A percentile compares a stretch with the other conserved stretches of the same genome.
Conservation (phyloP, 192 early-diverging fungal genomes). For the Haplosporangium gracile region DNA sequence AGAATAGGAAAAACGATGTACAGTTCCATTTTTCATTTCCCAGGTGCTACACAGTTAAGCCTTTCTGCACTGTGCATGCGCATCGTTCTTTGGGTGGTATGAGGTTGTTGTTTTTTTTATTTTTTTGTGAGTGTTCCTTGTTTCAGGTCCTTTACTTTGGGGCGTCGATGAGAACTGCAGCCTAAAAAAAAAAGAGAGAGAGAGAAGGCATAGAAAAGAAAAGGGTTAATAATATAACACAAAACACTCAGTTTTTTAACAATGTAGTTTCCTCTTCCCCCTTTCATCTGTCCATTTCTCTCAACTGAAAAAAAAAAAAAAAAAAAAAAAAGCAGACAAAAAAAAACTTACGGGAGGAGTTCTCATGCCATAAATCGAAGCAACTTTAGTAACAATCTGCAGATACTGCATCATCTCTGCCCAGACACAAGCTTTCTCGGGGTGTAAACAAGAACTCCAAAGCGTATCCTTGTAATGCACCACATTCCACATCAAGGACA, state of each 20-base stretch:
- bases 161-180: slow-evolving; percentile 2
- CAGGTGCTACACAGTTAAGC: too few relatives aligned
- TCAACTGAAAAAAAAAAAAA: not conserved
- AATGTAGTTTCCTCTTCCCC: not conserved
- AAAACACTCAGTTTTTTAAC: too few relatives aligned
- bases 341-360: slow-evolving; percentile 35
- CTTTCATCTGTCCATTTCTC: not conserved
- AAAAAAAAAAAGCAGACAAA: not conserved
- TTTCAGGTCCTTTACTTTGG: not conserved
- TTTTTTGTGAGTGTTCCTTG: not conserved
- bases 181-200: not conserved
- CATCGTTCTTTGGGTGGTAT: too few relatives aligned
- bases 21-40: too few relatives aligned
- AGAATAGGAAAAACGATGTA: not conserved
- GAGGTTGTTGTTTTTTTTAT: too few relatives aligned
- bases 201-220: not conserved
- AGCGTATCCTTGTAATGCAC: slow-evolving; percentile 33
- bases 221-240: not conserved
- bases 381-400: slow-evolving; percentile 31
- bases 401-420: slow-evolving; percentile 43
- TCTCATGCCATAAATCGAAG: slow-evolving; percentile 27
- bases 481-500: slow-evolving; percentile 40
- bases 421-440: slow-evolving; percentile 20
- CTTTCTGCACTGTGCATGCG: too few relatives aligned
- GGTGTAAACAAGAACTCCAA: slow-evolving; percentile 33